Evolutionary conservation across 805 yeast species (phyloP).

Genomic region (Maudiozyma saulgeensis): DNA sequence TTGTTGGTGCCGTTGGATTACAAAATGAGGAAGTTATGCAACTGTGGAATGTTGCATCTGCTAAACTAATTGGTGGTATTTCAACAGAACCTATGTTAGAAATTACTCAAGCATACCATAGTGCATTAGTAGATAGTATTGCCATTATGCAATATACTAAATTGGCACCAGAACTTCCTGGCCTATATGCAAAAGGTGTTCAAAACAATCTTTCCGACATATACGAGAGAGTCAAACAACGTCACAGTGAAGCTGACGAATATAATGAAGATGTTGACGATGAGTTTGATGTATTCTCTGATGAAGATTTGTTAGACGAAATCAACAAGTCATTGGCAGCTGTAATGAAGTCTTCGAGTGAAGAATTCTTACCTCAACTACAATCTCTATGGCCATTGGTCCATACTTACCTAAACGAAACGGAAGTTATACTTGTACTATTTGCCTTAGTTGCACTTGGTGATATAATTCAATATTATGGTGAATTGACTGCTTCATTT

Average conservation of each 20-base stretch:
- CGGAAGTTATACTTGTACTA: constrained; percentile 55
- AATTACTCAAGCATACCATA: constrained; percentile 66
- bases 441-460: constrained; percentile 75
- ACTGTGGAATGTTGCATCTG: constrained; percentile 63
- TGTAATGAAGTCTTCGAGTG: constrained; percentile 54
- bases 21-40: constrained; percentile 51
- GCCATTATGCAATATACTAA: constrained; percentile 58
- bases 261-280: constrained; percentile 80
- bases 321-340: constrained; percentile 65
- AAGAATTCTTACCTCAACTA: constrained; percentile 54
- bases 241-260: constrained; percentile 74
- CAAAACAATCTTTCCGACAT: constrained; percentile 55
- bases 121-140: constrained; percentile 57
- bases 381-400: constrained; percentile 55
- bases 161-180: constrained; percentile 46
- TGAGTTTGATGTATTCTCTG: constrained; percentile 75
- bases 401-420: constrained; percentile 49
- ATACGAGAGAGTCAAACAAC: constrained; percentile 57
- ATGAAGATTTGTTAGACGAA: constrained; percentile 84
- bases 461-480: constrained; percentile 73
- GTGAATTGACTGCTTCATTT: constrained; percentile 54
- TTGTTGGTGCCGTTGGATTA: constrained; percentile 40
- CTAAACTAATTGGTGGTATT: constrained; percentile 57
- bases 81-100: constrained; percentile 78
- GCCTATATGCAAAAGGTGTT: constrained; percentile 48